phyloP scores from a whole-genome alignment of 2,329 filamentous ascomycete species.

The Fusarium austroafricanum region DNA sequence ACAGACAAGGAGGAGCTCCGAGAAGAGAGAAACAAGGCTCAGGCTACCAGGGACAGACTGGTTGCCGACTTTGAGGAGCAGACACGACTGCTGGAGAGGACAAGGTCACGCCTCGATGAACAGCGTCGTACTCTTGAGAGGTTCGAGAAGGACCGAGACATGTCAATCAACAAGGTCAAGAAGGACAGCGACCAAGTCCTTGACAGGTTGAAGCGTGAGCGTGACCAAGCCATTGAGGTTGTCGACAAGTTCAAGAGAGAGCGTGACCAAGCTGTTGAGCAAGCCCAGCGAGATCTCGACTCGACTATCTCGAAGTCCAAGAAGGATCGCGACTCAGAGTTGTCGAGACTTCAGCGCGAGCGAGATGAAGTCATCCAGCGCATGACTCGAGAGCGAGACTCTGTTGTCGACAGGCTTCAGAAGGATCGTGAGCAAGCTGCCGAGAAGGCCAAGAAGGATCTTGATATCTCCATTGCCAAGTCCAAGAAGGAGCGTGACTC shows the following conservation, averaged over 20 bases:
- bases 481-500: constrained; percentile 43
- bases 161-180: constrained; percentile 35
- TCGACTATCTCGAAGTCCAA: constrained; percentile 24
- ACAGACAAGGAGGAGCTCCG: constrained; percentile 45
- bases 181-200: constrained; percentile 35
- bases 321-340: constrained; percentile 35
- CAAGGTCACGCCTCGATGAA: constrained; percentile 34
- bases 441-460: constrained; percentile 40
- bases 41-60: constrained; percentile 39
- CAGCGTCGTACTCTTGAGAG: constrained; percentile 36
- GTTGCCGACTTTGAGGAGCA: constrained; percentile 37
- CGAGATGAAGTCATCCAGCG: constrained; percentile 34
- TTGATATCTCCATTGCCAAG: constrained; percentile 36
- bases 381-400: constrained; percentile 38
- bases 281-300: constrained; percentile 38
- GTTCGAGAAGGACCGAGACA: constrained; percentile 37
- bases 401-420: constrained; percentile 33
- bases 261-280: constrained; percentile 32
- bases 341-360: constrained; percentile 33
- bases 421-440: constrained; percentile 32
- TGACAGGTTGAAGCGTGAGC: constrained; percentile 33
- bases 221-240: constrained; percentile 30
- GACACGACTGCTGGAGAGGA: constrained; percentile 27
- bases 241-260: constrained; percentile 40
- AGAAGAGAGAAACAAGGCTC: constrained; percentile 42